phyloP scores from a whole-genome alignment of 1,139 yeast genomes.

The Blastobotrys elegans region DNA sequence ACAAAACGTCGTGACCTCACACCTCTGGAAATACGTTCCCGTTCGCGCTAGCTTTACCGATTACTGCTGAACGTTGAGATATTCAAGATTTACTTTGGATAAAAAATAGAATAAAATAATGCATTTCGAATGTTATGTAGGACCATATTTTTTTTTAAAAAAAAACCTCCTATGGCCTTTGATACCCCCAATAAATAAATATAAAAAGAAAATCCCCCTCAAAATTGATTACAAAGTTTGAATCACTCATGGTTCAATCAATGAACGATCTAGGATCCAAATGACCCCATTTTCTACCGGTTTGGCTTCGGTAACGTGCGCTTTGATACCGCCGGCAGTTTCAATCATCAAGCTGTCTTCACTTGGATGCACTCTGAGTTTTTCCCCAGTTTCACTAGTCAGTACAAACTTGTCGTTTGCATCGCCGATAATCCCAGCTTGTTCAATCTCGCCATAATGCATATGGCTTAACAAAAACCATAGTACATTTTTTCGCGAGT shows the following conservation, averaged over 20 bases:
- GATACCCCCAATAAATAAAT: too few relatives aligned
- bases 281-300: slow-evolving; percentile 29
- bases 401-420: slow-evolving; percentile 10
- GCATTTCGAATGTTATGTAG: too few relatives aligned
- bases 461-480: slow-evolving; percentile 31
- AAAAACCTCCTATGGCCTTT: too few relatives aligned
- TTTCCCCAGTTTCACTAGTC: slow-evolving; percentile 19
- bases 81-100: too few relatives aligned
- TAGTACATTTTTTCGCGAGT: slow-evolving; percentile 27
- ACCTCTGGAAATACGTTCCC: too few relatives aligned
- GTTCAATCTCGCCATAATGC: slow-evolving; percentile 22
- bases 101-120: too few relatives aligned
- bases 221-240: too few relatives aligned
- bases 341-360: slow-evolving; percentile 14
- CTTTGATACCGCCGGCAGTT: slow-evolving; percentile 15
- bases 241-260: slow-evolving; percentile 15
- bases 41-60: too few relatives aligned
- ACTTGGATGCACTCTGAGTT: slow-evolving; percentile 15
- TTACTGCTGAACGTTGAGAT: too few relatives aligned
- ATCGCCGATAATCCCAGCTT: slow-evolving; percentile 12
- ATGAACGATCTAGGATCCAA: slow-evolving; percentile 20
- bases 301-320: slow-evolving; percentile 21
- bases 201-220: too few relatives aligned
- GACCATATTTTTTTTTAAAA: too few relatives aligned
- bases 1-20: too few relatives aligned